phyloP scores from a whole-genome alignment of 192 early-diverging fungal species.

The Diversispora epigaea region DNA sequence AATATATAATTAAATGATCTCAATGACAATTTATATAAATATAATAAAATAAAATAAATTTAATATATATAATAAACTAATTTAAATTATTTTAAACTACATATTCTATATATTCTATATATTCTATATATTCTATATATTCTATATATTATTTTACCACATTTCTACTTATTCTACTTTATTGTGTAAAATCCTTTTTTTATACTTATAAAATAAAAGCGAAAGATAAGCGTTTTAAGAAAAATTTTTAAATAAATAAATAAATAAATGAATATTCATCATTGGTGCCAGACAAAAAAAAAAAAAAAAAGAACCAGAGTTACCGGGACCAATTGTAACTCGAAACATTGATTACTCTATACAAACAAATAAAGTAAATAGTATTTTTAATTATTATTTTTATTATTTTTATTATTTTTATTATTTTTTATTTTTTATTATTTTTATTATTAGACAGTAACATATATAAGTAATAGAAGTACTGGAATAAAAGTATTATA shows the following conservation, averaged over 20 bases:
- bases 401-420: not conserved
- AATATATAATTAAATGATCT: too few relatives aligned
- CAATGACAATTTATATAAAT: too few relatives aligned
- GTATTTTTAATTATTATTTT: not conserved
- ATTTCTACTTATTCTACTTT: too few relatives aligned
- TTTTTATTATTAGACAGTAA: not conserved
- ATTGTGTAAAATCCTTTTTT: too few relatives aligned
- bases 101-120: too few relatives aligned
- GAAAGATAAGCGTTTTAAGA: not conserved
- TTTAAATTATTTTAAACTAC: too few relatives aligned
- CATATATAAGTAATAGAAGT: not conserved
- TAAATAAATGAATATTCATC: not conserved
- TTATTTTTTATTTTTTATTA: not conserved
- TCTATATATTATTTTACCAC: too few relatives aligned
- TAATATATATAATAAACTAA: too few relatives aligned
- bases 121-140: too few relatives aligned
- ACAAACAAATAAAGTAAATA: not conserved
- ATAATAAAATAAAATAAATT: too few relatives aligned
- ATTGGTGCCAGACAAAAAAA: constrained; percentile 1
- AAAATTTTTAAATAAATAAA: not conserved
- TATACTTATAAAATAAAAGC: too few relatives aligned
- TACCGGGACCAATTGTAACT: constrained; percentile 13
- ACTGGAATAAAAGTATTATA: not conserved
- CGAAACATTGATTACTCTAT: constrained; percentile 10
- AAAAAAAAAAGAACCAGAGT: not conserved